Percentiles rank a stretch among this genome's conserved stretches.
phyloP scores from a whole-genome alignment of 1,284 basidiomycete genomes.

The Cystobasidium pallidum region DNA sequence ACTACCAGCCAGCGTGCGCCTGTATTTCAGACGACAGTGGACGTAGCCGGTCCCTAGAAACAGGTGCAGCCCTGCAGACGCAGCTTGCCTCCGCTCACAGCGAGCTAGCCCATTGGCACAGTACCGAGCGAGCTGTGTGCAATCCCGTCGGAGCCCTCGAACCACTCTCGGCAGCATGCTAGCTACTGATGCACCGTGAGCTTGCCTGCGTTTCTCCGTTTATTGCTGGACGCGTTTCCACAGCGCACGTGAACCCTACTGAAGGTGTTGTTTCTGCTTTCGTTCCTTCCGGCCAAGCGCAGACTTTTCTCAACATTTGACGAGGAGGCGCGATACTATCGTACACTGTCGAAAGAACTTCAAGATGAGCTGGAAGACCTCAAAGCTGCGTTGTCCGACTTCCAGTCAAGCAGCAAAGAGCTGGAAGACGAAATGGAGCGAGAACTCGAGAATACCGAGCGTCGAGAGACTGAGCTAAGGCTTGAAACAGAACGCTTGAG shows the following conservation, averaged over 20 bases:
- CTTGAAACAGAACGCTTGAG: slow-evolving; percentile 74
- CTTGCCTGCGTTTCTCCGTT: neutral
- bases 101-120: no score
- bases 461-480: slow-evolving; percentile 77
- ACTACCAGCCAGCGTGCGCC: no score
- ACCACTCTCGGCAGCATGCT: neutral
- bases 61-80: neutral
- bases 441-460: slow-evolving; percentile 84
- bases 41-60: no score
- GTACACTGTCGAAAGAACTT: slow-evolving; percentile 34
- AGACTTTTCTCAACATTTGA: slow-evolving; percentile 20
- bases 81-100: neutral
- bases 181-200: slow-evolving; percentile 23
- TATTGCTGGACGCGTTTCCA: neutral
- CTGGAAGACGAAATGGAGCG: slow-evolving; percentile 89
- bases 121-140: no score
- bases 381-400: slow-evolving; percentile 66
- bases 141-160: no score
- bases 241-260: neutral
- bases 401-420: slow-evolving; percentile 86
- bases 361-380: slow-evolving; percentile 49
- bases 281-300: neutral
- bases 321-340: slow-evolving; percentile 34
- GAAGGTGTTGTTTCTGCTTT: no score
- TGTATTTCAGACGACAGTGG: no score